Conservation (phyloP, 2,329 filamentous ascomycete species). For the Colletotrichum acutatum region DNA sequence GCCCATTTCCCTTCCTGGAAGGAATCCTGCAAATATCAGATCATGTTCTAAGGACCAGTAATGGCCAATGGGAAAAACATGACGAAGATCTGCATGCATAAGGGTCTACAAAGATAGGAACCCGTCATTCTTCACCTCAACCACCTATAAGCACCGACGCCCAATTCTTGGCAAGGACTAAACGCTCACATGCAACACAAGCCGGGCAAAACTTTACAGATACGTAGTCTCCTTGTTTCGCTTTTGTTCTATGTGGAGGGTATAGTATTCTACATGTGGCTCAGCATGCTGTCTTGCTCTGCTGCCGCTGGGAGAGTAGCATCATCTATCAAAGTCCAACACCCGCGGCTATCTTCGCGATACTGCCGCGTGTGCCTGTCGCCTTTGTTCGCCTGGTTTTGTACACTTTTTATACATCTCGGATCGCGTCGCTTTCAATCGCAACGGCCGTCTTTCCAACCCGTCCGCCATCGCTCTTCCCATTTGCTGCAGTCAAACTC, state of each 20-base stretch:
- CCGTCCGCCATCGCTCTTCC: slow-evolving; percentile 95
- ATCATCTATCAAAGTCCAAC: neutral
- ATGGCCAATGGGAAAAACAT: neutral
- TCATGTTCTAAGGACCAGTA: neutral
- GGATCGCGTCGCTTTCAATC: slow-evolving; percentile 51
- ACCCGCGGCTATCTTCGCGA: neutral
- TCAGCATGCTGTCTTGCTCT: neutral
- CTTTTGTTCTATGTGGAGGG: neutral
- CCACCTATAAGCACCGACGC: neutral
- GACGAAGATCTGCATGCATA: neutral
- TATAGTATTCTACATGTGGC: neutral
- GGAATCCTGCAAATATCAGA: neutral
- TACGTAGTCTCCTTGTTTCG: neutral
- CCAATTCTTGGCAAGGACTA: neutral
- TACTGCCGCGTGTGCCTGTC: neutral
- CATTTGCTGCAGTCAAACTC: slow-evolving; percentile 90
- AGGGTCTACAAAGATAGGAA: neutral
- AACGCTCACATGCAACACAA: neutral
- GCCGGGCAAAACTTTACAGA: neutral
- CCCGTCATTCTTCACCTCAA: neutral
- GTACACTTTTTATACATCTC: neutral
- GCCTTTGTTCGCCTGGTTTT: neutral
- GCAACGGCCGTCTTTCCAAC: slow-evolving; percentile 79
- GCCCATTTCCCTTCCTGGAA: neutral
- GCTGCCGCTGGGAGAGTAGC: neutral